A percentile compares a stretch with the other conserved stretches of the same genome.
Evolutionary conservation across 2,329 filamentous ascomycete genomes (phyloP).

Genomic region (Beauveria rudraprayagi): DNA sequence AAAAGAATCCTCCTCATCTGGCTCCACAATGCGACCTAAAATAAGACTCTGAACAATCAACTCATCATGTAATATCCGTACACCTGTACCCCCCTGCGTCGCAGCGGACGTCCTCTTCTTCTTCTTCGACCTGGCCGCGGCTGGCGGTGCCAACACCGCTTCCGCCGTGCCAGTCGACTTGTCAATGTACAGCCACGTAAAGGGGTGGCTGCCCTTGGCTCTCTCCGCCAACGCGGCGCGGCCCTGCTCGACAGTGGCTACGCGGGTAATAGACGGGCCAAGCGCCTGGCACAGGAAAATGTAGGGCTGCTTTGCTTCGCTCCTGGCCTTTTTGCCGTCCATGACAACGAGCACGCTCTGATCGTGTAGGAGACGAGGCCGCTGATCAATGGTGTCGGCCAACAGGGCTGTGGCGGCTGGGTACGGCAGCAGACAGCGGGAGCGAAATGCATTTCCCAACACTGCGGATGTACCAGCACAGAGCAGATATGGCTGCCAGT

Average conservation of each 20-base stretch:
- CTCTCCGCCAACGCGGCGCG: conserved; percentile 46
- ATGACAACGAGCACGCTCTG: conserved; percentile 67
- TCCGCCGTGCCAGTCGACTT: conserved; percentile 49
- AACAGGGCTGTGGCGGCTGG: conserved; percentile 50
- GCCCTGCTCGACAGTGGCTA: conserved; percentile 58
- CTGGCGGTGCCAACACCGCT: conserved; percentile 33
- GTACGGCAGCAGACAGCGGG: conserved; percentile 58
- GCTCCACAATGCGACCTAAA: conserved; percentile 66
- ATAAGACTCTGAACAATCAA: conserved; percentile 90
- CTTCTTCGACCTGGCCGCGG: conserved; percentile 28
- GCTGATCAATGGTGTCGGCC: conserved; percentile 44
- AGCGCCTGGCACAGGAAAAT: conserved; percentile 73
- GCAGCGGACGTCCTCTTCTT: conserved; percentile 25
- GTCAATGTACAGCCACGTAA: conserved; percentile 76
- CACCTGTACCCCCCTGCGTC: conserved; percentile 26
- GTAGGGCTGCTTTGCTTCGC: conserved; percentile 61
- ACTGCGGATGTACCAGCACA: conserved; percentile 74
- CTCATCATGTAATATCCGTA: conserved; percentile 72
- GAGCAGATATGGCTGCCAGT: conserved; percentile 76
- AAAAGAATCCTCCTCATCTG: conserved; percentile 32
- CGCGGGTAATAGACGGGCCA: conserved; percentile 63
- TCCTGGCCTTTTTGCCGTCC: conserved; percentile 44
- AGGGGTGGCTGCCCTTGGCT: conserved; percentile 40
- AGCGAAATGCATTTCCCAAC: conserved; percentile 69
- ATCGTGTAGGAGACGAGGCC: conserved; percentile 56